Base-by-base conservation (phyloP, 2,329 filamentous ascomycete species). In the Fusarium multiceps region DNA sequence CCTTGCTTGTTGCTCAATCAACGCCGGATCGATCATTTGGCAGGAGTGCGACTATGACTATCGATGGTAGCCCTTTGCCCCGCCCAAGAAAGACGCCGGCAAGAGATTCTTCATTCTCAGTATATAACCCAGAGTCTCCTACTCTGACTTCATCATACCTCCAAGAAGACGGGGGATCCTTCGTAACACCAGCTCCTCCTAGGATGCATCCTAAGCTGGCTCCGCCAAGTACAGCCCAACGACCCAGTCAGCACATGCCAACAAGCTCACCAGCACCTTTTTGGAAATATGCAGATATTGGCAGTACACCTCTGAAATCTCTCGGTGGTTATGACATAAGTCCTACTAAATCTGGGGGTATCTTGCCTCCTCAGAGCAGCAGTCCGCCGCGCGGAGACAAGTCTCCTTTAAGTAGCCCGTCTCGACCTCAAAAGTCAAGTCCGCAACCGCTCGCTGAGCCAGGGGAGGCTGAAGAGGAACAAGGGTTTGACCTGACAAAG, bases 241-340 rank as follows among this genome's bases (percentile, higher is more conserved):
- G 92, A 58, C 93, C 93, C 12, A 94, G 92, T 76, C 92, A 94
- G 75, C 93, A 93, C 78, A 93, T 95, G 87, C 92, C 93, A 34
- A 94, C 93, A 47, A 93, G 91, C 72, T 94, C 92, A 32, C 93
- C 93, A 0, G 93, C 93, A 2, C 92, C 93, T 1, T 96, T 97
- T 79, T 97, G 93, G 93, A 94, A 93, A 78, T 96, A 92, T 79
- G 90, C 92, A 42, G 92, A 94, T 70, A 87, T 93, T 63, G 87
- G 88, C 27, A 93, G 89, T 78, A 94, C 92, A 3, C 92, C 92
- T 3, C 82, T 92, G 55, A 83, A 84, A 72, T 80, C 83, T 1
- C 78, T 81, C 6, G 73, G 71, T 16, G 53, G 68, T 9, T 88
- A 87, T 59, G 88, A 91, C 64, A 77, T 86, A 42, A 90, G 88